A percentile compares a stretch with the other conserved stretches of the same genome.
phyloP scores from a whole-genome alignment of 495 filamentous ascomycete genomes.

The Trichocladium uniseriatum region DNA sequence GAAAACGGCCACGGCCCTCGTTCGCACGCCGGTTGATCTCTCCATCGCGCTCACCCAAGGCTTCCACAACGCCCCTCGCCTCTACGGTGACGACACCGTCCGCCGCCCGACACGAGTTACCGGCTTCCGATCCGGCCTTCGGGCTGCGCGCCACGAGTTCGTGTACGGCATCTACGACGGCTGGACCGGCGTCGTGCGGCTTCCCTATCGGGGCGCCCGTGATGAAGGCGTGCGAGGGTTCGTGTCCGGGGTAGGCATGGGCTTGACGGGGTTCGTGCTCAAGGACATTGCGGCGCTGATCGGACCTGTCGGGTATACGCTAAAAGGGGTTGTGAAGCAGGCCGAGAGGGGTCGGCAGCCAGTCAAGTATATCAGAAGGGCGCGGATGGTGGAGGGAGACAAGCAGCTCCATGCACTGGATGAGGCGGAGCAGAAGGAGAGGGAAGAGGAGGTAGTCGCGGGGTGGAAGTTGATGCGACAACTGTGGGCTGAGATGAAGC shows the following conservation, averaged over 20 bases:
- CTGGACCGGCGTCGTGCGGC: conserved; percentile 55
- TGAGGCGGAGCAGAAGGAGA: conserved; percentile 22
- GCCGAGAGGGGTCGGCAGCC: conserved; percentile 38
- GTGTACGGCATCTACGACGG: conserved; percentile 64
- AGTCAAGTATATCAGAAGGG: conserved; percentile 38
- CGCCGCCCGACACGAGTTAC: conserved; percentile 50
- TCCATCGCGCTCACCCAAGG: conserved; percentile 67
- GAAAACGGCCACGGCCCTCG: conserved; percentile 40
- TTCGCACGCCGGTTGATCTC: conserved; percentile 54
- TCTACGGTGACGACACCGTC: conserved; percentile 51
- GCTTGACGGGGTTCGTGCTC: conserved; percentile 61
- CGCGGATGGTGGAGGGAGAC: conserved; percentile 40
- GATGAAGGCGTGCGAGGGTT: conserved; percentile 49
- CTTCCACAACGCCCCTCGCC: conserved; percentile 72
- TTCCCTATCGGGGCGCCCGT: conserved; percentile 55
- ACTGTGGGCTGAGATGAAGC: conserved; percentile 32
- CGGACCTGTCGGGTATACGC: conserved; percentile 53
- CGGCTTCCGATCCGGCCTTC: conserved; percentile 57
- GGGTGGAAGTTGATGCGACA: conserved; percentile 39
- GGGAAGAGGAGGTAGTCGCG: conserved; percentile 16
- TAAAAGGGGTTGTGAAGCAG: conserved; percentile 57
- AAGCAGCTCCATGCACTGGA: conserved; percentile 26
- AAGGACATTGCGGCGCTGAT: conserved; percentile 58
- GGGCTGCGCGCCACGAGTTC: conserved; percentile 59
- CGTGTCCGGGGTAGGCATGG: conserved; percentile 62